Base-by-base conservation (phyloP, 495 filamentous ascomycete species). In the Hypoxylon trugodes region DNA sequence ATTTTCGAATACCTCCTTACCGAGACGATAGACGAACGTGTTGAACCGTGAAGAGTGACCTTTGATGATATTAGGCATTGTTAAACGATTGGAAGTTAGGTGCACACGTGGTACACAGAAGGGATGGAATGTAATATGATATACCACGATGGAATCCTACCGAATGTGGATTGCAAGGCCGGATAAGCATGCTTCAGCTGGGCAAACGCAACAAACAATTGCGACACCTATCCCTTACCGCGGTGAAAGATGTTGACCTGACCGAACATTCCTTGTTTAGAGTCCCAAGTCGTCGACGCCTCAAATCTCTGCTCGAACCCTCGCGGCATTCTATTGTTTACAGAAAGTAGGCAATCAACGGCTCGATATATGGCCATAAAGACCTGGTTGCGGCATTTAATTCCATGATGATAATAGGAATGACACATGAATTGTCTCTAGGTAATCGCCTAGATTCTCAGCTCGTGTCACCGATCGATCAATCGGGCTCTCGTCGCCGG, bases 371-470 rank as follows among this genome's bases (percentile, higher is more conserved):
- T n/a, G n/a, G n/a, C n/a, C n/a, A n/a, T n/a, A n/a, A n/a, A 43
- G 18, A 48, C 13, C 25, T 12, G 30, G 21, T 40, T 48, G 33
- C 35, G 41, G 41, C 19, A 16, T n/a, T n/a, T n/a, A n/a, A n/a
- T n/a, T n/a, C n/a, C n/a, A n/a, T n/a, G n/a, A n/a, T n/a, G n/a
- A n/a, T n/a, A n/a, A n/a, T n/a, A n/a, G n/a, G n/a, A n/a, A n/a
- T n/a, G n/a, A n/a, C n/a, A n/a, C n/a, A n/a, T n/a, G n/a, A n/a
- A n/a, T n/a, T n/a, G n/a, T n/a, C n/a, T n/a, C n/a, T n/a, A n/a
- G n/a, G n/a, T n/a, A n/a, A 28, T 18, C 42, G 28, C 33, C 43
- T 52, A 60, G 57, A 52, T 32, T 52, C 37, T 35, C 47, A 61
- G 48, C 30, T 38, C 38, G 13, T 46, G 15, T 18, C 38, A 15